These are phyloP conservation scores for Sequoiadendron giganteum DNA, from an alignment of 75 land plant species.

Conservation along the genomic window DNA sequence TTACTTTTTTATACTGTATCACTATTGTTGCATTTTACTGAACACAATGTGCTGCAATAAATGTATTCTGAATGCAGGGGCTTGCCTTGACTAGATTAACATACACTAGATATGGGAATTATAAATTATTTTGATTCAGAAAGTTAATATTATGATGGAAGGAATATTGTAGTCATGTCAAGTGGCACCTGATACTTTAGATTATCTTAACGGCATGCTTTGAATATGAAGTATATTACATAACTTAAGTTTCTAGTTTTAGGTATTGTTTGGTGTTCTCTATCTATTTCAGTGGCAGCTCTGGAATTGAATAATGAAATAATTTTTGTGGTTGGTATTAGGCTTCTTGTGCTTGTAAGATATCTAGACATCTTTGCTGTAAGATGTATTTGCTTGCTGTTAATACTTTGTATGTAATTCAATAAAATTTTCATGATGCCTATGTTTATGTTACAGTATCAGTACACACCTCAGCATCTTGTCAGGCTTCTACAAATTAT, in stretches of 20 bases:
- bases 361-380: background rate
- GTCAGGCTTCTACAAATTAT: constrained; percentile 90
- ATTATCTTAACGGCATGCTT: background rate
- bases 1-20: background rate
- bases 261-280: background rate
- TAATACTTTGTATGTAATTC: background rate
- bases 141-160: background rate
- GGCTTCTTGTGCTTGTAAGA: background rate
- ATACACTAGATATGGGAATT: no score
- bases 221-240: background rate
- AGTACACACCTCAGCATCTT: constrained; percentile 82
- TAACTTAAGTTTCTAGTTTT: background rate
- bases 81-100: no score
- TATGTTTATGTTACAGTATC: constrained; percentile 55
- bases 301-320: background rate
- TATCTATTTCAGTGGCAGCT: background rate
- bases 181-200: background rate
- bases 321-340: background rate
- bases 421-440: background rate
- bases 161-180: background rate
- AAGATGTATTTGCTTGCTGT: background rate
- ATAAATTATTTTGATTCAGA: background rate
- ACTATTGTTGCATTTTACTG: background rate
- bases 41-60: background rate
- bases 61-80: no score